These are phyloP conservation scores for Talaromyces albobiverticillius DNA, from an alignment of 2,329 filamentous ascomycete species.

Conservation along the genomic window DNA sequence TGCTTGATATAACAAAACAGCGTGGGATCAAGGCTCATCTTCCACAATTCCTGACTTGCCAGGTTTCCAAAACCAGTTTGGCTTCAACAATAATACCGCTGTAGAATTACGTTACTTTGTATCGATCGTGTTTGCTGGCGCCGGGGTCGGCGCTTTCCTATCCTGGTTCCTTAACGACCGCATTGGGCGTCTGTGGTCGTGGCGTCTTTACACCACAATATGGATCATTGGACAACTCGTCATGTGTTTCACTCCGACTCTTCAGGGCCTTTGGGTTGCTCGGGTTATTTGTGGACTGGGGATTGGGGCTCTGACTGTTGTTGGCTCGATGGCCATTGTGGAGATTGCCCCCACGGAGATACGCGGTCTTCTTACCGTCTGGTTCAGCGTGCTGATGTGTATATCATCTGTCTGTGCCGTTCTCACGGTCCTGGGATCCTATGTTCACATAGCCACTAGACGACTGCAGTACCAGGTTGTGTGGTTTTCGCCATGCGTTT, in stretches of 20 bases:
- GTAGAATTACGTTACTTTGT: too few relatives aligned
- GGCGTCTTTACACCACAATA: slow-evolving; percentile 33
- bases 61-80: too few relatives aligned
- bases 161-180: slow-evolving; percentile 39
- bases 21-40: too few relatives aligned
- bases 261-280: slow-evolving; percentile 30
- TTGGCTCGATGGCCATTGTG: slow-evolving; percentile 35
- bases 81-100: too few relatives aligned
- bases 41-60: too few relatives aligned
- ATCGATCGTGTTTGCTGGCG: slow-evolving; percentile 33
- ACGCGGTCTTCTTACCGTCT: slow-evolving; percentile 35
- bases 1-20: too few relatives aligned
- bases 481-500: slow-evolving; percentile 22
- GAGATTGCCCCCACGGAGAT: slow-evolving; percentile 39
- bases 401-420: slow-evolving; percentile 28
- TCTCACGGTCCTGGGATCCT: slow-evolving; percentile 36
- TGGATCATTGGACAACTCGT: slow-evolving; percentile 20
- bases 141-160: slow-evolving; percentile 25
- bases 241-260: slow-evolving; percentile 13
- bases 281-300: slow-evolving; percentile 37
- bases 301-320: slow-evolving; percentile 37
- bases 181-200: slow-evolving; percentile 40
- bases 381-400: slow-evolving; percentile 38
- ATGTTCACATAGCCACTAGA: slow-evolving; percentile 25
- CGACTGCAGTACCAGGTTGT: slow-evolving; percentile 32